Evolutionary conservation across 1,284 basidiomycete species (phyloP), one percentile per base, ranked within the genome.

Genomic region (Ceratobasidium sp.): DNA sequence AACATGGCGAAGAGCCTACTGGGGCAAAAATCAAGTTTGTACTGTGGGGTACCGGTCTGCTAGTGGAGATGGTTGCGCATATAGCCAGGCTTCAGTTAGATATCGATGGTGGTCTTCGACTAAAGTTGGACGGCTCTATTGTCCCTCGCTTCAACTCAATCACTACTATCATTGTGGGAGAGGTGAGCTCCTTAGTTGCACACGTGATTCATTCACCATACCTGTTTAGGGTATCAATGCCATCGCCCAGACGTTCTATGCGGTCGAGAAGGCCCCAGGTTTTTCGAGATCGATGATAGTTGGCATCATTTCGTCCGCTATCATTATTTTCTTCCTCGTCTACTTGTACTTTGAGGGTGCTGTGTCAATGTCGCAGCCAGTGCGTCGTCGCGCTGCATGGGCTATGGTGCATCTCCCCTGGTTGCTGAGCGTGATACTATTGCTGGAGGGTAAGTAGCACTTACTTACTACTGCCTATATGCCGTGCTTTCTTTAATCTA

Each of bases 271-370:
- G 44, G 75, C 75, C 10, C 75, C 75, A 58, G 75, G 64, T 28
- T 67, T 77, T 28, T 40, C 64, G 12, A 42, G 51, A 26, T 39
- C 75, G 1, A 77, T 60, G 2, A 64, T 40, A 0, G 42, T 18
- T 5, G 63, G 51, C 0, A 40, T 77, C 15, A 26, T 77, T 3
- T 77, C 64, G 33, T 77, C 64, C n/a, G 75, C 26, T 2, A 15
- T 77, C 2, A 67, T 77, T n/a, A 53, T 77, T 12, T 77, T 77
- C 40, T 77, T 77, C 64, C 51, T 77, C 23, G 28, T 60, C 18
- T 77, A 77, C 26, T 49, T 77, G 18, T 77, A 77, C 55, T 77
- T 77, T 44, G 75, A 77, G 64, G 64, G 75, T 12, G 63, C 75
- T 44, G 75, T 64, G 51, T 64, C 75, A 7, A 53, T 77, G 61